Evolutionary conservation across 371 early-diverging fungal genomes (phyloP).

Genomic region (Circinella minor): DNA sequence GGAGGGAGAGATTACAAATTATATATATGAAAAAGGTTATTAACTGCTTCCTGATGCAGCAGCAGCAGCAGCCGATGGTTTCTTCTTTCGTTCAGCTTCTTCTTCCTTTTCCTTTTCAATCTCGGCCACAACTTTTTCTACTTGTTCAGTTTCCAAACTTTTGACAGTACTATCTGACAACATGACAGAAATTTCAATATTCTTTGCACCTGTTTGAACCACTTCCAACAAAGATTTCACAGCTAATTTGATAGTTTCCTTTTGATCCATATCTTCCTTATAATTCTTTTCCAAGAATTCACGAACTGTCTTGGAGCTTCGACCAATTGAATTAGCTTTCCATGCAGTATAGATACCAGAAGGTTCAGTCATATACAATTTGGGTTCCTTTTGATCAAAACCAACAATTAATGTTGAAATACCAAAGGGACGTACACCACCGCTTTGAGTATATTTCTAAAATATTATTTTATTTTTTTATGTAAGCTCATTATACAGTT

Average conservation of each 20-base stretch:
- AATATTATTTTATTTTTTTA: background rate
- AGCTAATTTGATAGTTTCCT: conserved; percentile 88
- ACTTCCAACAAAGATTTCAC: conserved; percentile 94
- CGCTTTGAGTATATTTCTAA: conserved; percentile 98
- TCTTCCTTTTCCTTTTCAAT: conserved; percentile 95
- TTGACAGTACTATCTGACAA: conserved; percentile 69
- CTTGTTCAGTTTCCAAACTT: conserved; percentile 80
- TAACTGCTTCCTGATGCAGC: conserved; percentile 39
- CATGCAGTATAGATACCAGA: conserved; percentile 99
- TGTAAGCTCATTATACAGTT: background rate
- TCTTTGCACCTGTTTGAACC: conserved; percentile 98
- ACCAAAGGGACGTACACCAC: conserved; percentile 99
- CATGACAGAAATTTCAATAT: conserved; percentile 97
- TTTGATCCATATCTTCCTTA: conserved; percentile 79
- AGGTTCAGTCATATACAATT: conserved; percentile 98
- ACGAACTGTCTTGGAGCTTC: conserved; percentile 95
- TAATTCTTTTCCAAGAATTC: conserved; percentile 98
- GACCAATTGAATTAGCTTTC: conserved; percentile 98
- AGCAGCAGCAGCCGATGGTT: conserved; percentile 39
- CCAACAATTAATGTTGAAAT: conserved; percentile 98
- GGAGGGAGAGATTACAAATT: too few species aligned
- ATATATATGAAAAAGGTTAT: background rate
- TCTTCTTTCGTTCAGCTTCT: conserved; percentile 83
- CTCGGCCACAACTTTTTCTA: conserved; percentile 81
- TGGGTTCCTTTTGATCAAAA: conserved; percentile 86